phyloP scores from a whole-genome alignment of 2,329 filamentous ascomycete genomes.

The Xylariales sp. region DNA sequence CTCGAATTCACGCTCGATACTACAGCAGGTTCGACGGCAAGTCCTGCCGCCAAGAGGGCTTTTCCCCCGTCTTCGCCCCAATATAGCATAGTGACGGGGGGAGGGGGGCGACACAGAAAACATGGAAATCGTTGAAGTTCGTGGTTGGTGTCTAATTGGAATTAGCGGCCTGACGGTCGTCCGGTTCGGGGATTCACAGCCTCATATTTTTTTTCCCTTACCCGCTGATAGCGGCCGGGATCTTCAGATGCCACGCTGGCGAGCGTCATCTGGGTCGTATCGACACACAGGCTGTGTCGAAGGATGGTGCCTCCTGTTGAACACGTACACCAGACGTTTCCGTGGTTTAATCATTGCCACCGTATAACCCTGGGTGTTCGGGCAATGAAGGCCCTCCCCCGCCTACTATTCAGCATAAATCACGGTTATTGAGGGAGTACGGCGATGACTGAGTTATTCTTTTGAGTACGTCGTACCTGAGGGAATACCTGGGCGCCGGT shows the following conservation, averaged over 20 bases:
- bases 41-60: neutral
- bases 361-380: slow-evolving; percentile 19
- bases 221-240: slow-evolving; percentile 30
- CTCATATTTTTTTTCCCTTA: slow-evolving; percentile 28
- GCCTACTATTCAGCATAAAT: neutral
- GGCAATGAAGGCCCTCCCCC: neutral
- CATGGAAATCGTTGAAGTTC: slow-evolving; percentile 15
- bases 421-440: slow-evolving; percentile 10
- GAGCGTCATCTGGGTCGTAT: slow-evolving; percentile 26
- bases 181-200: neutral
- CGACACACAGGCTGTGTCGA: slow-evolving; percentile 22
- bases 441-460: neutral
- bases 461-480: neutral
- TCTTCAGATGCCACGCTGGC: slow-evolving; percentile 33
- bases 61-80: neutral
- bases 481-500: slow-evolving; percentile 23
- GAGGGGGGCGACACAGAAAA: neutral
- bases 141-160: neutral
- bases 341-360: slow-evolving; percentile 11
- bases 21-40: neutral
- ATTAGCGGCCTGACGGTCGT: neutral
- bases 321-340: slow-evolving; percentile 15
- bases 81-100: neutral
- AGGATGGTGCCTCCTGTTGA: slow-evolving; percentile 19
- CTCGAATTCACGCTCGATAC: slow-evolving; percentile 5